These are phyloP conservation scores for Ophiocytium majus DNA, from an alignment of 352 stramenopile species.

Conservation along the genomic window DNA sequence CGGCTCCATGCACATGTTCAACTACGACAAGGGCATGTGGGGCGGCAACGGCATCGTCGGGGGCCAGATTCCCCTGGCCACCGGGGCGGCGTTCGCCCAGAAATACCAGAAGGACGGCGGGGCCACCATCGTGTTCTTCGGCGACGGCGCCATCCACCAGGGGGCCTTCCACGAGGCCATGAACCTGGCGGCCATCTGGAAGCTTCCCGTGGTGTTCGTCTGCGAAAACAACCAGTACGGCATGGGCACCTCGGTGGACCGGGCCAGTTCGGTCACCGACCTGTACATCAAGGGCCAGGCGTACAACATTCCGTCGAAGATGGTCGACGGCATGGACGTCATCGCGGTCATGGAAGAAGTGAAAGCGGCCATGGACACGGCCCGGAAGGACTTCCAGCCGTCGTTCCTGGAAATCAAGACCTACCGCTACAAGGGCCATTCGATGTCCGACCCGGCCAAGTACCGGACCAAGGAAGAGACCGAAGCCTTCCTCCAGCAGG, in stretches of 20 bases:
- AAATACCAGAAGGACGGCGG: neutral
- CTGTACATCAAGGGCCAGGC: neutral
- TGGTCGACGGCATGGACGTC: neutral
- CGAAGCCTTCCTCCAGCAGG: too few relatives aligned
- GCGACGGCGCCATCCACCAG: neutral
- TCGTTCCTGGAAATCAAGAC: neutral
- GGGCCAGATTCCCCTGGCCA: conserved; percentile 76
- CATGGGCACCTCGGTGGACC: neutral
- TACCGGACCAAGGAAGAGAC: too few relatives aligned
- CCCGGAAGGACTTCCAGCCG: neutral
- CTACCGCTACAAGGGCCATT: neutral
- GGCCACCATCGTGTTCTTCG: neutral
- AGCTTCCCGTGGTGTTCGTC: neutral
- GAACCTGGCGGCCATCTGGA: neutral
- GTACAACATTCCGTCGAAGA: neutral
- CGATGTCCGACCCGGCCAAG: too few relatives aligned
- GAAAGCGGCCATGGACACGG: neutral
- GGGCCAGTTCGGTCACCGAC: neutral
- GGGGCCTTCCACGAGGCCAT: neutral
- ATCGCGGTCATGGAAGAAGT: neutral
- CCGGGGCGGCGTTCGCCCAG: neutral
- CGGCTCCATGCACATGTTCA: conserved; percentile 99
- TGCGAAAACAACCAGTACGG: neutral
- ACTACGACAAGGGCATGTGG: conserved; percentile 96
- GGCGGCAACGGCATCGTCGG: conserved; percentile 97